Conservation (phyloP, 2,329 filamentous ascomycete species). For the Colletotrichum brevisporum region DNA sequence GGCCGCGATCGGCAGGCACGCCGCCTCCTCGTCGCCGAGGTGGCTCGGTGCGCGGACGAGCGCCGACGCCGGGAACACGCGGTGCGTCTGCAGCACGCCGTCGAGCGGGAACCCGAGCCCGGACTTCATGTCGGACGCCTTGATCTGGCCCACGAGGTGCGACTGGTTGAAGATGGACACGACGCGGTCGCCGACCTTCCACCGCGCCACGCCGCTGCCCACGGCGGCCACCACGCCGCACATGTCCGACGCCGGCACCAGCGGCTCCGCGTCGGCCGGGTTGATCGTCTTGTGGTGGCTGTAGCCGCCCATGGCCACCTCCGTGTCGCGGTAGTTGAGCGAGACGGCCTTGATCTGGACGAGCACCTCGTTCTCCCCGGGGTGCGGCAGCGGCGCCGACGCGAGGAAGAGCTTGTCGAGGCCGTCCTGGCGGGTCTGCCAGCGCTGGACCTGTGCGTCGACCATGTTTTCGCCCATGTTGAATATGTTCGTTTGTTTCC, state of each 20-base stretch:
- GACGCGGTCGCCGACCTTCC: conserved; percentile 74
- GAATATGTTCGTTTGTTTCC: not conserved
- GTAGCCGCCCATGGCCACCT: conserved; percentile 76
- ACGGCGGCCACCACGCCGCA: conserved; percentile 72
- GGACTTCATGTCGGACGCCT: conserved; percentile 65
- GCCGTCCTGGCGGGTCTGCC: conserved; percentile 69
- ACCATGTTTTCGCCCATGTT: conserved; percentile 18
- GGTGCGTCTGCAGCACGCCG: conserved; percentile 71
- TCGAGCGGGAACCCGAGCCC: conserved; percentile 73
- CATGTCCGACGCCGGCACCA: conserved; percentile 80
- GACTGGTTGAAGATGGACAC: conserved; percentile 74
- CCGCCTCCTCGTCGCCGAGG: conserved; percentile 71
- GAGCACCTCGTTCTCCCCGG: conserved; percentile 66
- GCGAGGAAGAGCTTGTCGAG: conserved; percentile 65
- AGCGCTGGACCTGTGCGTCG: conserved; percentile 55
- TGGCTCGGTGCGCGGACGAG: conserved; percentile 71
- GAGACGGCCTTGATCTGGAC: conserved; percentile 62
- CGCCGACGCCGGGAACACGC: conserved; percentile 69
- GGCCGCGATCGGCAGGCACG: conserved; percentile 71
- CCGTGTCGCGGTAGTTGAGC: conserved; percentile 66
- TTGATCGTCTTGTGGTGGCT: conserved; percentile 72
- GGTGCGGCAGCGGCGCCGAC: conserved; percentile 60
- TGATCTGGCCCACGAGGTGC: conserved; percentile 72
- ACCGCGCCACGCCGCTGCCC: conserved; percentile 55
- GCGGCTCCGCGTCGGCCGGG: conserved; percentile 50